Evolutionary conservation across 2,329 filamentous ascomycete species (phyloP), one percentile per base, ranked within the genome.

Genomic region (Fusarium austroafricanum): DNA sequence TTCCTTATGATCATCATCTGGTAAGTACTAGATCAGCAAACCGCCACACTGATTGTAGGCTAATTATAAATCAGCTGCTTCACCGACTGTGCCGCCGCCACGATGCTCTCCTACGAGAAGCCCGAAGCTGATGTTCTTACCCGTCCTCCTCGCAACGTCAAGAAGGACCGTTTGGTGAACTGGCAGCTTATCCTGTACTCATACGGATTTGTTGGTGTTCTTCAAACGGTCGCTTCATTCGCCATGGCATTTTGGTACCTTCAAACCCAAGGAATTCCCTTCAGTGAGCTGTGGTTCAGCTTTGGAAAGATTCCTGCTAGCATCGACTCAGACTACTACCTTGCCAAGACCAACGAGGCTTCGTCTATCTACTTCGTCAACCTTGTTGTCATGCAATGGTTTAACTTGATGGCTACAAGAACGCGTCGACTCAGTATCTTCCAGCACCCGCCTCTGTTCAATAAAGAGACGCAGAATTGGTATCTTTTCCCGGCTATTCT

Each of bases 361-460:
- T 90, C 87, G 37, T 91, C 89, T 17, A 89, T 95, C 61, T 94
- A 94, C 78, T 94, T 94, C 71, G 86, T 94, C 69, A 94, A 90
- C 61, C 81, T 95, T 21, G 92, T 95, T 3, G 89, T 94, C 47
- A 93, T 94, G 90, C 90, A 92, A 83, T 90, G 89, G 83, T 93
- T 93, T 82, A 92, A 91, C 74, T 82, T 94, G 6, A 85, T 94
- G 73, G 88, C 89, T 2, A 83, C 92, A 7, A 84, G 91, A 17
- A 94, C 88, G 2, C 83, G 89, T 2, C 83, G 87, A 2, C 82
- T 90, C 21, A 87, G 86, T 55, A 86, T 94, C 67, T 89, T 94
- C 76, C 89, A 92, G 74, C 91, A 94, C 70, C 88, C 89, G 5
- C 91, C 91, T 0, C 65, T 86, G 10, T 89, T 90, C 77, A 90